Conservation (phyloP, 345 rosid species). For the Pistacia vera region DNA sequence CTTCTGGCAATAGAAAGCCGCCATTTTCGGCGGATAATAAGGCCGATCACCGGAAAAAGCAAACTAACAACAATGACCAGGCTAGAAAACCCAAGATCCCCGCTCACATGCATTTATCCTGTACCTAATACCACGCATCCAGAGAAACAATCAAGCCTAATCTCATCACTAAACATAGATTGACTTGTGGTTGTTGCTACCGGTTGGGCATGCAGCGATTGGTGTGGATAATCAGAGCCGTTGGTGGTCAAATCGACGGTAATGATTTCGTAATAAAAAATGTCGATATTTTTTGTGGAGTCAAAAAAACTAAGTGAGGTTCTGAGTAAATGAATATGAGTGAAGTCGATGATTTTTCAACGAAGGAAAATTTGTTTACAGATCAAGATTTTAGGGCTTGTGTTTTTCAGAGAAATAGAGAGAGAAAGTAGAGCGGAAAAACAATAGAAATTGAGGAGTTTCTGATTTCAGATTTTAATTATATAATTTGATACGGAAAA, state of each 20-base stretch:
- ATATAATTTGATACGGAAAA: background rate
- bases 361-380: background rate
- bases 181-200: slow-evolving; percentile 20
- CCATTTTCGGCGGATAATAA: slow-evolving; percentile 74
- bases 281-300: slow-evolving; percentile 9
- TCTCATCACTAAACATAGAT: slow-evolving; percentile 54
- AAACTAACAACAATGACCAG: slow-evolving; percentile 61
- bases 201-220: slow-evolving; percentile 29
- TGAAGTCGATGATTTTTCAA: slow-evolving; percentile 12
- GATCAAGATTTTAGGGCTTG: slow-evolving; percentile 40
- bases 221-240: slow-evolving; percentile 12
- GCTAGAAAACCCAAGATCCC: slow-evolving; percentile 90
- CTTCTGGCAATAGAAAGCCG: slow-evolving; percentile 52
- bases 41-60: slow-evolving; percentile 43
- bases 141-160: slow-evolving; percentile 20
- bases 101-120: slow-evolving; percentile 76
- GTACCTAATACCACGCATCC: slow-evolving; percentile 35
- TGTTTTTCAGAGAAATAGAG: background rate
- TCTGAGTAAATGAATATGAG: background rate
- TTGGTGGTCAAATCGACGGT: background rate
- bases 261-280: slow-evolving; percentile 12
- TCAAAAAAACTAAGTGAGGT: background rate
- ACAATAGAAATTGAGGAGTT: background rate
- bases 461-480: background rate
- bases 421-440: background rate